phyloP scores from a whole-genome alignment of 2,329 filamentous ascomycete species.

The Hymenoscyphus scutula region DNA sequence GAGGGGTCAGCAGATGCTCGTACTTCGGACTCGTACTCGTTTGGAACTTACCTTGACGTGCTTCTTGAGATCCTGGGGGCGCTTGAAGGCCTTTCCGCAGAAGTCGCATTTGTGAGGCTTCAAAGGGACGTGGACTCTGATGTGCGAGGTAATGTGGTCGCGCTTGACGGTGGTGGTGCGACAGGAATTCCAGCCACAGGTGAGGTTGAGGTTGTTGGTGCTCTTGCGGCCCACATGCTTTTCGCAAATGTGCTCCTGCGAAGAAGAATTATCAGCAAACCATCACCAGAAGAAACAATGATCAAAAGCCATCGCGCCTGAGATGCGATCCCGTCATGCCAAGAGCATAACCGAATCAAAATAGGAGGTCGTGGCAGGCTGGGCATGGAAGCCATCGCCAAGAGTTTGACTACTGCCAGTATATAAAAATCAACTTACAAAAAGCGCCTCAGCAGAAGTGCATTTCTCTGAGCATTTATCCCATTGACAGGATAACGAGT shows the following conservation, averaged over 20 bases:
- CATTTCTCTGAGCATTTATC: constrained; percentile 41
- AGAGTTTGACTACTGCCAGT: constrained; percentile 1
- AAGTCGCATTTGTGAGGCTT: constrained; percentile 99
- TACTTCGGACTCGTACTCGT: not conserved
- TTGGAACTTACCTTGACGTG: constrained; percentile 72
- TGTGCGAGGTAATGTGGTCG: constrained; percentile 98
- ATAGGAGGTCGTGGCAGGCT: not conserved
- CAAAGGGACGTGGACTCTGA: constrained; percentile 95
- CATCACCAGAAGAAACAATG: not conserved
- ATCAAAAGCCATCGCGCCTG: too few relatives aligned
- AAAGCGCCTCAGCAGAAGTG: constrained; percentile 40
- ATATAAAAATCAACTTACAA: too few relatives aligned
- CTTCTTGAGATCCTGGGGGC: constrained; percentile 98
- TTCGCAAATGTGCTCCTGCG: constrained; percentile 94
- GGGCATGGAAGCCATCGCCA: not conserved
- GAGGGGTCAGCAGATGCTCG: constrained; percentile 27
- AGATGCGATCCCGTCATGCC: too few relatives aligned
- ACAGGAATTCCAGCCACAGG: constrained; percentile 95
- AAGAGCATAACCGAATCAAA: not conserved
- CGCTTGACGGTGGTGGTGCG: constrained; percentile 97
- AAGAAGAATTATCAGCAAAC: constrained; percentile 11
- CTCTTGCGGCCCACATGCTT: constrained; percentile 98
- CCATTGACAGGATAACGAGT: constrained; percentile 42
- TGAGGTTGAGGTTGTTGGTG: constrained; percentile 97
- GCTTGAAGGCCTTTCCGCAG: constrained; percentile 98